Evolutionary conservation across 148 eudicot species (phyloP), one percentile per base, ranked within the genome.

Genomic region (Nepenthes gracilis): DNA sequence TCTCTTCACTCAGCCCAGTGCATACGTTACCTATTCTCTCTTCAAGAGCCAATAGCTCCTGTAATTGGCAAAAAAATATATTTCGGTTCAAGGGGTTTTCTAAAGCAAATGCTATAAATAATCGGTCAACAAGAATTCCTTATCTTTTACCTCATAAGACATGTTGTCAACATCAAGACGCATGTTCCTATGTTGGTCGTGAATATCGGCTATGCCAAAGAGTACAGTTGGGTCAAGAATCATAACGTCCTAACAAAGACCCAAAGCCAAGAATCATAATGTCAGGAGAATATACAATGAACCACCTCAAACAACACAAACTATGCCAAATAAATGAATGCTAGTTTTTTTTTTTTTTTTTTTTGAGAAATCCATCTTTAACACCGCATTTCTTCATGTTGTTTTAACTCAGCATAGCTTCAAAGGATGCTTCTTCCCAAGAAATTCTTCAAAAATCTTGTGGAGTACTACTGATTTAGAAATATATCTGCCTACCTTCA

Each of bases 151-250:
- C 78, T 78, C 82, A 50, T 78, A 78, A 40, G 78, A 65, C 82
- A 78, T 78, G 68, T 63, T 62, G 59, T 78, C 82, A 9, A 78
- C 56, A 48, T 78, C 82, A 37, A 78, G 82, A 65, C 82, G 74
- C 78, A 78, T 67, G 38, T 71, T 73, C 69, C 62, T 36, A 49
- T 74, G 68, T 35, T 74, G 76, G 71, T 78, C 78, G 43, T 47
- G 64, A 35, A 66, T 58, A 63, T 55, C 55, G 54, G 64, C 59
- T 45, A 75, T 72, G 66, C 50, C 49, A 62, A 32, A 35, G 58
- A 55, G 63, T 61, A 82, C 78, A 4, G 95, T 82, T 62, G 75
- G 99, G 67, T 93, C 96, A 61, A 93, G 91, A 61, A 93, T 34
- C 94, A 86, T 85, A 62, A 88, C 81, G 78, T 93, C 99, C 99